Conservation (phyloP, 495 filamentous ascomycete genomes). For the Talaromyces stipitatus region DNA sequence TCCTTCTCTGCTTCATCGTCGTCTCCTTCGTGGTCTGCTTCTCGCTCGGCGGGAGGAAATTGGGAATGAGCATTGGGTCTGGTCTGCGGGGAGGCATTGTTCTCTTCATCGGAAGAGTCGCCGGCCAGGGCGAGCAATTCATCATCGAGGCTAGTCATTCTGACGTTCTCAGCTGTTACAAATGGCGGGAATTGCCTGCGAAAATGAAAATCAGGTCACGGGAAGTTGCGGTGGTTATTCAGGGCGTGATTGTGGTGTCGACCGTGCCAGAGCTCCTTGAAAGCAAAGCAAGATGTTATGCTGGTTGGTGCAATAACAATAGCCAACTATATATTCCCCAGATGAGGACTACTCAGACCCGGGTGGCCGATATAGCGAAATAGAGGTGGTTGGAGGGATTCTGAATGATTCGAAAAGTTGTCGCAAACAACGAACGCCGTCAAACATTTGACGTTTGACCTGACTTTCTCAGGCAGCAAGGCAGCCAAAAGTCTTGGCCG, state of each 20-base stretch:
- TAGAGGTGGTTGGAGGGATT: background rate
- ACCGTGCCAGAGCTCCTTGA: background rate
- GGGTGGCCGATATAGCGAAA: background rate
- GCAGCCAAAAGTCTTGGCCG: background rate
- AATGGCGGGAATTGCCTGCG: background rate
- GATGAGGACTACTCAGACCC: background rate
- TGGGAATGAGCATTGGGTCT: conserved; percentile 25
- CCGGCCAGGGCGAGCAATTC: conserved; percentile 85
- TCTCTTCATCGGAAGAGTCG: conserved; percentile 48
- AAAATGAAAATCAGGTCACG: background rate
- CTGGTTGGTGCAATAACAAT: background rate
- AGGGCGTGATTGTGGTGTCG: background rate
- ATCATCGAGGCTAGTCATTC: conserved; percentile 65
- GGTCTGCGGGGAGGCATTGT: conserved; percentile 28
- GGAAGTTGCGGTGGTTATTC: background rate
- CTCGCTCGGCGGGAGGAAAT: background rate
- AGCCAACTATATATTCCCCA: background rate
- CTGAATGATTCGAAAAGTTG: background rate
- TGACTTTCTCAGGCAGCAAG: background rate
- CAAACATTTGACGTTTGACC: background rate
- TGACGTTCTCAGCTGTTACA: conserved; percentile 8
- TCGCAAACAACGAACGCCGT: background rate
- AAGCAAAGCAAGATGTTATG: background rate
- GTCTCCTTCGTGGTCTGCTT: background rate
- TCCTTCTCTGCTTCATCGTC: background rate